A percentile compares a stretch with the other conserved stretches of the same genome.
These are phyloP conservation scores for Orychophragmus violaceus DNA, from an alignment of 345 rosid species.

Conservation along the genomic window DNA sequence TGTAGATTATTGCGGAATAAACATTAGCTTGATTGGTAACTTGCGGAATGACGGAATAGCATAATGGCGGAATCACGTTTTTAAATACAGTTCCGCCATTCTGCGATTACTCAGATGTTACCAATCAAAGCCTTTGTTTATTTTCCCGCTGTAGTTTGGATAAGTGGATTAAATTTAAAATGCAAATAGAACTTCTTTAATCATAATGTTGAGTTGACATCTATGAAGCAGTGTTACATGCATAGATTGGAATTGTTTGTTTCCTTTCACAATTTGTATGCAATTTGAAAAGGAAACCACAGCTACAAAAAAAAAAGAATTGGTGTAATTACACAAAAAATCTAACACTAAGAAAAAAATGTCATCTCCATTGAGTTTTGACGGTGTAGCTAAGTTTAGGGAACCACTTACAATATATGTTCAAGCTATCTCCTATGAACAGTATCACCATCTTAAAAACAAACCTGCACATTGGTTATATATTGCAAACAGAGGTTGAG, in stretches of 20 bases:
- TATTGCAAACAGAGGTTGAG: too few relatives aligned
- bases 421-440: slow-evolving; percentile 67
- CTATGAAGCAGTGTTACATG: neutral
- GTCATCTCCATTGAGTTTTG: slow-evolving; percentile 58
- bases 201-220: neutral
- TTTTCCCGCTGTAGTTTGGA: slow-evolving; percentile 22
- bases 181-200: slow-evolving; percentile 15
- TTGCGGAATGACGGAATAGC: too few relatives aligned
- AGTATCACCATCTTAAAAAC: slow-evolving; percentile 60
- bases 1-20: too few relatives aligned
- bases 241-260: too few relatives aligned
- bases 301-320: neutral
- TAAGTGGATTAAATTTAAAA: slow-evolving; percentile 6
- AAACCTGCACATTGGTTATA: slow-evolving; percentile 48
- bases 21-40: too few relatives aligned
- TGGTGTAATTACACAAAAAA: neutral
- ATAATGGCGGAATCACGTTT: too few relatives aligned
- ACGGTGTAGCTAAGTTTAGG: slow-evolving; percentile 81
- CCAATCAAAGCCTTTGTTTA: too few relatives aligned
- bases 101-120: too few relatives aligned
- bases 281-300: too few relatives aligned
- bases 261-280: too few relatives aligned
- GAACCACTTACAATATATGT: slow-evolving; percentile 89
- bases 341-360: neutral
- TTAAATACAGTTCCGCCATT: too few relatives aligned